Base-by-base conservation (phyloP, 306 rosid species). In the Senna siamea region DNA sequence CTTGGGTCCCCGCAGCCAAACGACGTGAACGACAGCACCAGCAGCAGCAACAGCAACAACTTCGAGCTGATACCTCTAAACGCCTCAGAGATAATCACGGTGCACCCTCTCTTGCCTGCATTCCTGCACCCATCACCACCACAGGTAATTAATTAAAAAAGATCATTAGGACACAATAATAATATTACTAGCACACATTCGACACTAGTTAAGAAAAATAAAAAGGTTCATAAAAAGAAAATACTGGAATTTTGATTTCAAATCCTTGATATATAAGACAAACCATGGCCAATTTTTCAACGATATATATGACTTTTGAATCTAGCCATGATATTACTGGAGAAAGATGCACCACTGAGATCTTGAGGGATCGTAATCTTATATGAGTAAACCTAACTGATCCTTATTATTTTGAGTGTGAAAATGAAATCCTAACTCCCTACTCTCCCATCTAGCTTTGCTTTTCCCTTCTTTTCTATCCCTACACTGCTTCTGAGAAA, bases 1-100 rank as follows among this genome's bases (percentile, higher is more conserved):
- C 99, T 23, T 94, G 99, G 99, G 96, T 94, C 58, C 96, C 99
- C 0, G 99, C 99, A 0, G 85, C 96, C 0, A 94, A 76, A 60
- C 94, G 99, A 78, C 93, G 99, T 1, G 99, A 94, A 56, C 82
- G 99, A 9, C 99, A 85, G 19, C 91, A 72, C 1, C 79, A 67
- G 5, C 82, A 52, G 6, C 96, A 82, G 19, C 90, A 76, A 0
- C 80, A 65, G 1, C 84, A 68, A 3, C 77, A 69, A 19, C 59
- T 74, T 41, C 74, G 80, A 7, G 85, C 79, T 1, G 93, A 81
- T 20, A 67, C 74, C 22, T 79, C 96, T 1, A 90, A 80, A 69
- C 72, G 96, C 55, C 89, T 61, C 44, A 79, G 90, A 80, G 97
- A 91, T 9, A 53, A 20, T 68, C 87, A 83, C 47, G 74, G 26